Evolutionary conservation across 2,329 filamentous ascomycete species (phyloP).

Genomic region (Epichloe amarillans): DNA sequence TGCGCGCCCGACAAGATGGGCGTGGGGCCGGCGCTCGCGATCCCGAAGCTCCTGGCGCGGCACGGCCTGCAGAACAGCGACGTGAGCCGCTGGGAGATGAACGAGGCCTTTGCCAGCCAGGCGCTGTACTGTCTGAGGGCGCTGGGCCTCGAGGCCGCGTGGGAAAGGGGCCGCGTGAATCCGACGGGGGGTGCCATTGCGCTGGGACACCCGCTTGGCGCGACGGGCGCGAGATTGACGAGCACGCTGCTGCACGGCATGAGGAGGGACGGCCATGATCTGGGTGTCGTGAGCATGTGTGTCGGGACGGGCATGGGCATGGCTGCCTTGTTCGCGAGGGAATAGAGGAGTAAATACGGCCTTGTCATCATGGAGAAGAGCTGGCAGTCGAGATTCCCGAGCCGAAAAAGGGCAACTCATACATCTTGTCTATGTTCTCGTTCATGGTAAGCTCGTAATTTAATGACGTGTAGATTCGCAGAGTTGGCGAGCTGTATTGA

Average conservation of each 20-base stretch:
- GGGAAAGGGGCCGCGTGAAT: conserved; percentile 61
- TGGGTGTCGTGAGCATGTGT: conserved; percentile 88
- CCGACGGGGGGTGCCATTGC: conserved; percentile 93
- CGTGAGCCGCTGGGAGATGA: conserved; percentile 82
- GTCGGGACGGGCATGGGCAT: conserved; percentile 72
- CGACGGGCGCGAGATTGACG: conserved; percentile 72
- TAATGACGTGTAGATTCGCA: too few species aligned
- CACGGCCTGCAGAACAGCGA: conserved; percentile 50
- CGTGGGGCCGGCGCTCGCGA: conserved; percentile 72
- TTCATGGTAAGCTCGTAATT: too few species aligned
- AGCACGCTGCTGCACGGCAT: conserved; percentile 54
- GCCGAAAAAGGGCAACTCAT: too few species aligned
- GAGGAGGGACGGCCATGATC: conserved; percentile 56
- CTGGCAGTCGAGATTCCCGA: too few species aligned
- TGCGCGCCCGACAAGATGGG: conserved; percentile 91
- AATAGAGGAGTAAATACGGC: conserved; percentile 16
- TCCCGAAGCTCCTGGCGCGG: conserved; percentile 64
- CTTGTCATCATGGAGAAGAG: too few species aligned
- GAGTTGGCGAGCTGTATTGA: too few species aligned
- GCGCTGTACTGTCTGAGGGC: conserved; percentile 57
- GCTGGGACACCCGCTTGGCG: conserved; percentile 82
- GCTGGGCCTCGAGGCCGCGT: conserved; percentile 50
- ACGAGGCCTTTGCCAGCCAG: conserved; percentile 65
- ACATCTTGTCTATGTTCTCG: too few species aligned
- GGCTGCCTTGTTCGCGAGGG: conserved; percentile 52